Conservation (phyloP, 805 yeast species). For the Yarrowia sp. region DNA sequence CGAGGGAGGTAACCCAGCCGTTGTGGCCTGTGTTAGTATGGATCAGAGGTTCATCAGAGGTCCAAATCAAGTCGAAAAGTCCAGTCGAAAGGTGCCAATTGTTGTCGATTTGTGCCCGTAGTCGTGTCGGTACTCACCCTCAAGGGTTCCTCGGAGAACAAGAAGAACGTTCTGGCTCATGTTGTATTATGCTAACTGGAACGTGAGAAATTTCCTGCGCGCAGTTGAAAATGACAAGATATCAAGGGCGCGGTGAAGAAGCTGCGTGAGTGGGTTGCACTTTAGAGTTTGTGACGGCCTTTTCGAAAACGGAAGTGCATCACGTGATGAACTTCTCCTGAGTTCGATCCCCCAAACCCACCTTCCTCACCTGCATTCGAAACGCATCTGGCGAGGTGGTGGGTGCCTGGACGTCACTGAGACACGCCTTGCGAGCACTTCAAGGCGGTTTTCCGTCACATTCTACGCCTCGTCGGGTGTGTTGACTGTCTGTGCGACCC, state of each 20-base stretch:
- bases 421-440: too few relatives aligned
- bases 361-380: too few relatives aligned
- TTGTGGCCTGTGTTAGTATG: slow-evolving; percentile 53
- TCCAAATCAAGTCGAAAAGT: too few relatives aligned
- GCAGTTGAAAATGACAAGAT: slow-evolving; percentile 23
- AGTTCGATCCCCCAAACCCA: not conserved
- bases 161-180: slow-evolving; percentile 68
- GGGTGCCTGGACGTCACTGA: too few relatives aligned
- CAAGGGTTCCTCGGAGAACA: slow-evolving; percentile 99
- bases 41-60: too few relatives aligned
- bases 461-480: too few relatives aligned
- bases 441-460: too few relatives aligned
- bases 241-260: slow-evolving; percentile 20
- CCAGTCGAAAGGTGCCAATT: too few relatives aligned
- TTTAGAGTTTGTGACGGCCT: slow-evolving; percentile 14
- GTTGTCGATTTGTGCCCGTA: too few relatives aligned
- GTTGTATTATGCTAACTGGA: slow-evolving; percentile 28
- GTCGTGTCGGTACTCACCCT: slow-evolving; percentile 51
- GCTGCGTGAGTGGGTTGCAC: slow-evolving; percentile 24
- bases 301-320: not conserved
- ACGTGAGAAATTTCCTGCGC: slow-evolving; percentile 25
- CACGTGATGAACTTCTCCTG: not conserved
- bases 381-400: too few relatives aligned
- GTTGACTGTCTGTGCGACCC: too few relatives aligned
- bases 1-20: slow-evolving; percentile 98